Base-by-base conservation (phyloP, 345 rosid species). In the Populus ilicifolia region DNA sequence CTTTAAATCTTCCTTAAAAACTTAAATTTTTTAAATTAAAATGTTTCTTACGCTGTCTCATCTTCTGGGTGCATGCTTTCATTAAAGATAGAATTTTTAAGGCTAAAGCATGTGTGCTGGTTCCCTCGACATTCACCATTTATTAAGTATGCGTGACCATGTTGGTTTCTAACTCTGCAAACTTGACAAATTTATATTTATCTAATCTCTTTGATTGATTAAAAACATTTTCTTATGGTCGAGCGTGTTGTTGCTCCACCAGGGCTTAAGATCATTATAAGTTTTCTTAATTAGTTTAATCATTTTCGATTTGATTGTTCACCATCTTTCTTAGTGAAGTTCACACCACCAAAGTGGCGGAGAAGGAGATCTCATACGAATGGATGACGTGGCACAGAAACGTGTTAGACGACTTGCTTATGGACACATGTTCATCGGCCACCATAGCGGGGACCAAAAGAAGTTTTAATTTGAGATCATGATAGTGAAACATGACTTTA, bases 91-190 rank as follows among this genome's bases (percentile, higher is more conserved):
- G 38, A 13, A n/a, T 75, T 67, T 54, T 68, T 70, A n/a, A 35
- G 38, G 75, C 67, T 80, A 79, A 83, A 82, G 33, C 29, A 79
- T 74, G 44, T 72, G 75, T 39, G 62, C 10, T 8, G 82, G 79
- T 75, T 78, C 78, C 83, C 78, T 29, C 65, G 29, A 54, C 64
- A 78, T 74, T 72, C 48, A 56, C 81, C 69, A 79, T 73, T 65
- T 61, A 54, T 69, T 1, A 56, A 69, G 78, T 38, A 71, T 81
- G 70, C 87, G 87, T 77, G 72, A 84, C 80, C 36, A 74, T 77
- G 81, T 84, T 84, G 76, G 75, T 81, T 44, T 84, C 87, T 30
- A 82, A 77, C 84, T 86, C 90, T 76, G 56, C 84, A 74, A 11
- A 6, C 27, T 63, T 5, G 50, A 33, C n/a, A 44, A n/a, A 10